A percentile compares a stretch with the other conserved stretches of the same genome.
These are phyloP conservation scores for Saccharomyces hybrid DNA, from an alignment of 1,139 yeast species.

Conservation along the genomic window DNA sequence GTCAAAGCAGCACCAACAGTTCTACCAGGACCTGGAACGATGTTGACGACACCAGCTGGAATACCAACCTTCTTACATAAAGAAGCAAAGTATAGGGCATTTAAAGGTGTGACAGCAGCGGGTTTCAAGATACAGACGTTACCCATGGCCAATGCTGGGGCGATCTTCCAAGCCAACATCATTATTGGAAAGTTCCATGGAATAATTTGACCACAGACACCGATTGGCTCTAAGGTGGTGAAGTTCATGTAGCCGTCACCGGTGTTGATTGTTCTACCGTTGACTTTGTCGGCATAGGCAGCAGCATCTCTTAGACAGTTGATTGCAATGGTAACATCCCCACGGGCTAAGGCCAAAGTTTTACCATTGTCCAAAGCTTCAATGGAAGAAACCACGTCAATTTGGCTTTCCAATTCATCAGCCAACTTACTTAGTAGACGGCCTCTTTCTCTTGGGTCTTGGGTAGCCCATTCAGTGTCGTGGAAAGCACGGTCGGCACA, in stretches of 20 bases:
- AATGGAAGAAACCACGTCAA: slow-evolving; percentile 43
- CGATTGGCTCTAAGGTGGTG: slow-evolving; percentile 64
- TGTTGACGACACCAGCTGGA: slow-evolving; percentile 74
- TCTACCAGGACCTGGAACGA: slow-evolving; percentile 68
- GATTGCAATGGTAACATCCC: slow-evolving; percentile 54
- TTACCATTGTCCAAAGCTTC: slow-evolving; percentile 60
- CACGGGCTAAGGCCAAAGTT: slow-evolving; percentile 39
- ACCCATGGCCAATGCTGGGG: slow-evolving; percentile 76
- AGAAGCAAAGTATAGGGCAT: slow-evolving; percentile 58
- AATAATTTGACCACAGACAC: slow-evolving; percentile 82
- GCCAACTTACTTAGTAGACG: slow-evolving; percentile 43
- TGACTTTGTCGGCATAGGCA: slow-evolving; percentile 77
- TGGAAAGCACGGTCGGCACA: slow-evolving; percentile 54
- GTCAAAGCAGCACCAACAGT: slow-evolving; percentile 68
- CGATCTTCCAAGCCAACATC: slow-evolving; percentile 76
- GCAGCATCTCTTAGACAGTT: slow-evolving; percentile 60
- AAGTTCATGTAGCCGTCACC: slow-evolving; percentile 54
- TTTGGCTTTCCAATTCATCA: slow-evolving; percentile 43
- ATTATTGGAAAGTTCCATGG: slow-evolving; percentile 88
- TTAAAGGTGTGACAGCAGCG: slow-evolving; percentile 72
- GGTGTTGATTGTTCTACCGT: slow-evolving; percentile 61
- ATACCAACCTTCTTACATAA: slow-evolving; percentile 62
- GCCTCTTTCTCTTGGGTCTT: slow-evolving; percentile 40
- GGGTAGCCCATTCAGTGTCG: slow-evolving; percentile 35
- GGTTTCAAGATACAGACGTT: slow-evolving; percentile 68